Evolutionary conservation across 257 asterid species (phyloP).

Genomic region (Thymus mandschuricus): DNA sequence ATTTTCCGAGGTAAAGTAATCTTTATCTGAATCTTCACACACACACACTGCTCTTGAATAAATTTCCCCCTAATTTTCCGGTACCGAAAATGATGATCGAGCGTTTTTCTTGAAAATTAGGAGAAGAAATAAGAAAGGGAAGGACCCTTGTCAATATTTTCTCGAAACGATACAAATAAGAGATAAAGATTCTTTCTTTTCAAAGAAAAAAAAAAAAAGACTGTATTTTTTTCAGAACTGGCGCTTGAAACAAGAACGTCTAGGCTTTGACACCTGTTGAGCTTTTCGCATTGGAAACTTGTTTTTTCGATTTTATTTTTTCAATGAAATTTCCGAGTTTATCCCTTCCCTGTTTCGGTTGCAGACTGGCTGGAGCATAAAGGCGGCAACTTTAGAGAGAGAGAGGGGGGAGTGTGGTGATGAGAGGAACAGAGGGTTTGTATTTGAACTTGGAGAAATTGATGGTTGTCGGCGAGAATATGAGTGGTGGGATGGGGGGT

Average conservation of each 20-base stretch:
- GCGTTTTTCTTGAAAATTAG: slow-evolving; percentile 12
- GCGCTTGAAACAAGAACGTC: slow-evolving; percentile 22
- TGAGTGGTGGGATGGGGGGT: slow-evolving; percentile 29
- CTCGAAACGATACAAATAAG: neutral
- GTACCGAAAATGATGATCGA: neutral
- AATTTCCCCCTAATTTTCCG: slow-evolving; percentile 2
- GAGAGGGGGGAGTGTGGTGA: slow-evolving; percentile 11
- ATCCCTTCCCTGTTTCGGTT: slow-evolving; percentile 24
- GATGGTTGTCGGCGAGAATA: slow-evolving; percentile 52
- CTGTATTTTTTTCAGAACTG: slow-evolving; percentile 24
- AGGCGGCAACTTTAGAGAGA: slow-evolving; percentile 24
- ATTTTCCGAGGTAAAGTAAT: slow-evolving; percentile 30
- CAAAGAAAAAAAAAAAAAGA: neutral
- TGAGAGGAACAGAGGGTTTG: slow-evolving; percentile 54
- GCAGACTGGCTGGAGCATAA: slow-evolving; percentile 28
- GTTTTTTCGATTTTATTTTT: neutral
- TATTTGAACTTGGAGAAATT: slow-evolving; percentile 67
- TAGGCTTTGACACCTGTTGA: slow-evolving; percentile 38
- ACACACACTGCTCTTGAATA: neutral
- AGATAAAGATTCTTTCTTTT: slow-evolving; percentile 17
- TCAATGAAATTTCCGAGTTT: slow-evolving; percentile 19
- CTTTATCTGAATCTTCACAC: slow-evolving; percentile 13
- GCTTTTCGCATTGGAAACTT: slow-evolving; percentile 30
- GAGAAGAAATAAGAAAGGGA: neutral
- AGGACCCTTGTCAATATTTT: slow-evolving; percentile 14